Conservation (phyloP, 805 yeast species). For the Candida ovalis region DNA sequence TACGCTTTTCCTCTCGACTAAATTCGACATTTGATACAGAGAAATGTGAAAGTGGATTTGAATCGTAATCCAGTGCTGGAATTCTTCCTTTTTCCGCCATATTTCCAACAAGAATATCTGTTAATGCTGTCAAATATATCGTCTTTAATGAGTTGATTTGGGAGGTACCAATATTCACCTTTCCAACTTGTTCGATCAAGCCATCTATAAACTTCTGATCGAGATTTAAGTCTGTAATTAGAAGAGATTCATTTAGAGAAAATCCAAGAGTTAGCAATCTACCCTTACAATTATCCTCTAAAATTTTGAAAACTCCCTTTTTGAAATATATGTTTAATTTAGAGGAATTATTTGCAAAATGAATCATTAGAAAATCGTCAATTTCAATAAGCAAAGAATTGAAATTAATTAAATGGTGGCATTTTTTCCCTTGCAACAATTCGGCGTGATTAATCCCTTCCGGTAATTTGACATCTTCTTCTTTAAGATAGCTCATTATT, state of each 20-base stretch:
- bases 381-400: conserved; percentile 8
- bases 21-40: background rate
- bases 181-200: conserved; percentile 18
- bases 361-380: conserved; percentile 8
- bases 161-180: conserved; percentile 15
- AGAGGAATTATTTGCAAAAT: conserved; percentile 12
- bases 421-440: conserved; percentile 4
- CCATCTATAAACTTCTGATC: conserved; percentile 14
- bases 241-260: background rate
- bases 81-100: conserved; percentile 5
- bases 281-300: conserved; percentile 7
- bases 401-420: conserved; percentile 11
- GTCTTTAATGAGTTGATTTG: conserved; percentile 15
- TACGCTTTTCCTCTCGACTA: background rate
- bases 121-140: conserved; percentile 14
- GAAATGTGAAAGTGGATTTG: background rate
- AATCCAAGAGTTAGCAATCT: conserved; percentile 2
- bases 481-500: conserved; percentile 15
- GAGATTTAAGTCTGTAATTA: conserved; percentile 14
- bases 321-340: conserved; percentile 13
- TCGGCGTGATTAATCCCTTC: background rate
- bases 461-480: conserved; percentile 6
- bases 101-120: conserved; percentile 10
- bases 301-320: conserved; percentile 14
- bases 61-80: background rate